Evolutionary conservation across 1,139 yeast genomes (phyloP), one percentile per base, ranked within the genome.

Genomic region (Geotrichum reessii): DNA sequence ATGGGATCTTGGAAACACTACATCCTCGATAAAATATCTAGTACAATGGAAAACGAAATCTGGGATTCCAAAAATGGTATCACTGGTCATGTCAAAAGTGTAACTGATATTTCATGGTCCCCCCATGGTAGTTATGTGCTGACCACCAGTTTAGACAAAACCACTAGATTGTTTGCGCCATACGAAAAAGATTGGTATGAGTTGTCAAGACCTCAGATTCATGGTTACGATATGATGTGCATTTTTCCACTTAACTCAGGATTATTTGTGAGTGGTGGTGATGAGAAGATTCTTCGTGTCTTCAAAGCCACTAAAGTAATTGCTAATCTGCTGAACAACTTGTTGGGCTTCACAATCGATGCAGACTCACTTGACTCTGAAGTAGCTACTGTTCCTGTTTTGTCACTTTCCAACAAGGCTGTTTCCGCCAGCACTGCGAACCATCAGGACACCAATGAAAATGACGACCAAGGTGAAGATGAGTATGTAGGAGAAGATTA

Each of bases 221-320:
- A 95, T 71, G 99, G 99, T 12, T 95, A 90, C 69, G 98, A 95
- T 70, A 91, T 95, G 97, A 81, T 89, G 50, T 85, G 96, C 64
- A 77, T 88, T n/a, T 84, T 84, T 53, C 79, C 86, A 22, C 72
- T 93, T 25, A 74, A 81, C 24, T 73, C 78, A 50, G 78, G 87
- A 0, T 77, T 81, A 62, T 92, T 88, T 74, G 90, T 92, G 3
- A 89, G 97, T 60, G 98, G 93, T 17, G 99, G 97, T 51, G 99
- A 95, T 70, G 99, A 95, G 69, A 95, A 95, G 74, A 86, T 91
- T 14, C 74, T 93, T 63, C 79, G 99, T 63, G 89, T 91, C 1
- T 95, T 95, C 70, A 93, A 88, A 65, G 86, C 89, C 75, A 96
- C 99, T n/a, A 80, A 81, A 60, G 84, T 90, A 42, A 88, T 92